phyloP scores from a whole-genome alignment of 164 flowering plant genomes.

The Stephania japonica region DNA sequence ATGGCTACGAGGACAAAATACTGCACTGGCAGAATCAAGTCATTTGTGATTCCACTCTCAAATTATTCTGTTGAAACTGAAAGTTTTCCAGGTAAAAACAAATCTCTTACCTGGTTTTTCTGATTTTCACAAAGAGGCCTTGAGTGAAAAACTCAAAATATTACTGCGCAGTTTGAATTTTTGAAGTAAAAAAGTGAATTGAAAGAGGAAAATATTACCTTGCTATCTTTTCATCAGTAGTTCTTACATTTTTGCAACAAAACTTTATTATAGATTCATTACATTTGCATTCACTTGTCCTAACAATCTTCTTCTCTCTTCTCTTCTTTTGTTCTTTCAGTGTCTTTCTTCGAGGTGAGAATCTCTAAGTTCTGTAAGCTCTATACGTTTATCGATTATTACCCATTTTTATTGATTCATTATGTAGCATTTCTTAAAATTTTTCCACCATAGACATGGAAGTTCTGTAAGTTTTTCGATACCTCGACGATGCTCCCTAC shows the following conservation, averaged over 20 bases:
- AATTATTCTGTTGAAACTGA: slow-evolving; percentile 62
- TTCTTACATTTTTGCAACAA: background rate
- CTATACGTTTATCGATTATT: background rate
- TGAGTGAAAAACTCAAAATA: too few species aligned
- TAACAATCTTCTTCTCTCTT: background rate
- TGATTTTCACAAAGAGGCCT: too few species aligned
- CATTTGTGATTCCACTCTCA: slow-evolving; percentile 69
- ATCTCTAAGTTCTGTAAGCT: slow-evolving; percentile 21
- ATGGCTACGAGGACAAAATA: slow-evolving; percentile 77
- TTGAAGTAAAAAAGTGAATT: background rate
- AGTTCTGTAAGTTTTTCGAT: too few species aligned
- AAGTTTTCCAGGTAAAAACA: slow-evolving; percentile 50
- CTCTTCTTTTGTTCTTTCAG: slow-evolving; percentile 33
- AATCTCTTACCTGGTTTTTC: too few species aligned
- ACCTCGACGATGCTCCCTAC: background rate
- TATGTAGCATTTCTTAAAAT: too few species aligned
- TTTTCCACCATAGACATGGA: too few species aligned
- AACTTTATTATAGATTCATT: background rate
- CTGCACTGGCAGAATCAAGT: slow-evolving; percentile 86
- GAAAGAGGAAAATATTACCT: background rate
- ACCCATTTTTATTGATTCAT: background rate
- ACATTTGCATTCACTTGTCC: slow-evolving; percentile 2
- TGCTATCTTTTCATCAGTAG: background rate
- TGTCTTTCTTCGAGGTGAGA: slow-evolving; percentile 96
- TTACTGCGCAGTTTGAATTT: too few species aligned